These are phyloP conservation scores for Wickerhamiella vanderwaltii DNA, from an alignment of 805 yeast species.

Conservation along the genomic window DNA sequence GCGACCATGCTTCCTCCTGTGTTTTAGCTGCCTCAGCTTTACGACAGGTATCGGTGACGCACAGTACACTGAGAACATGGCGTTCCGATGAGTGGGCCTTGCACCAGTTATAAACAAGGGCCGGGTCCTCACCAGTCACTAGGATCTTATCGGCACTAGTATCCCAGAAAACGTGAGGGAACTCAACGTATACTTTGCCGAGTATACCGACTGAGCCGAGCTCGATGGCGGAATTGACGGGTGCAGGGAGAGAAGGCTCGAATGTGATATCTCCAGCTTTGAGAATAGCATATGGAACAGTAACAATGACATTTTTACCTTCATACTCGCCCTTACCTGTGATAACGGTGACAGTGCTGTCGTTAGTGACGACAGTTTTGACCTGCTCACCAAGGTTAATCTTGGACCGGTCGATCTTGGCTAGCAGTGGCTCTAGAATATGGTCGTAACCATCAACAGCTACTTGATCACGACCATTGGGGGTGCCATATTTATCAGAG, in stretches of 20 bases:
- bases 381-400: constrained; percentile 17
- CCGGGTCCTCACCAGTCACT: constrained; percentile 41
- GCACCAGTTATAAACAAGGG: constrained; percentile 47
- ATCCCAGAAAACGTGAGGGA: constrained; percentile 51
- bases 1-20: constrained; percentile 26
- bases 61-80: constrained; percentile 42
- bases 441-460: constrained; percentile 19
- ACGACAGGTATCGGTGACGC: constrained; percentile 59
- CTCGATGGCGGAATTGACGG: constrained; percentile 15
- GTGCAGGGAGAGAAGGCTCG: constrained; percentile 17
- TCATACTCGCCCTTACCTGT: constrained; percentile 16
- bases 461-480: constrained; percentile 21
- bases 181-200: constrained; percentile 64
- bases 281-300: constrained; percentile 21
- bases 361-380: constrained; percentile 11
- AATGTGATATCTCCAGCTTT: constrained; percentile 18
- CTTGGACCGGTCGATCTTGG: constrained; percentile 15
- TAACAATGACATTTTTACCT: constrained; percentile 22
- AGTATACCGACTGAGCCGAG: constrained; percentile 37
- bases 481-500: constrained; percentile 1
- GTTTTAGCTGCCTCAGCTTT: constrained; percentile 33
- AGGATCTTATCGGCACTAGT: constrained; percentile 39
- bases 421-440: constrained; percentile 14
- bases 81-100: constrained; percentile 31
- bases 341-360: constrained; percentile 16